These are phyloP conservation scores for Strobilomyces echinocephalus DNA, from an alignment of 768 basidiomycete genomes.

Conservation along the genomic window DNA sequence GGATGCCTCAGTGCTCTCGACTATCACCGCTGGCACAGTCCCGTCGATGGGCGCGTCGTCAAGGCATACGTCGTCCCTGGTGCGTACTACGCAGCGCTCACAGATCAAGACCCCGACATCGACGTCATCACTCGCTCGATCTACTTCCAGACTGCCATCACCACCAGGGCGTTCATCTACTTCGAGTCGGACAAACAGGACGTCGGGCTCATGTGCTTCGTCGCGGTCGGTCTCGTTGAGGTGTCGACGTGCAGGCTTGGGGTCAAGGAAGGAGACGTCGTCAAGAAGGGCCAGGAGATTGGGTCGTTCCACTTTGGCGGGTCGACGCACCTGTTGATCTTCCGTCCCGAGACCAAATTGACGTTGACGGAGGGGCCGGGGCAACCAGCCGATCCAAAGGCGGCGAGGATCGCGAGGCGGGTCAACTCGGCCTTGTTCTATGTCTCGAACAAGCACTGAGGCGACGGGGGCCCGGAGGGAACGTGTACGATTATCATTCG, in stretches of 20 bases:
- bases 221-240: constrained; percentile 59
- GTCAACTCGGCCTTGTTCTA: neutral
- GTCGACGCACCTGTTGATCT: constrained; percentile 46
- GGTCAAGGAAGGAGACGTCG: constrained; percentile 40
- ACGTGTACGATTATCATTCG: no score
- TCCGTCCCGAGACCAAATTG: constrained; percentile 32
- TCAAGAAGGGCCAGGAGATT: constrained; percentile 53
- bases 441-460: neutral
- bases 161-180: constrained; percentile 50
- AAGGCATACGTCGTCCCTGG: constrained; percentile 43
- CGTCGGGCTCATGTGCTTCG: constrained; percentile 56
- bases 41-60: constrained; percentile 43
- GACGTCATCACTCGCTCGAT: constrained; percentile 8
- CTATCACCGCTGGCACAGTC: constrained; percentile 64
- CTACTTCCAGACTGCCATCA: neutral
- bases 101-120: constrained; percentile 25
- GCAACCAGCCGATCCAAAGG: neutral
- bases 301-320: constrained; percentile 67
- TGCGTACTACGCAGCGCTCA: constrained; percentile 43
- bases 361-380: constrained; percentile 3
- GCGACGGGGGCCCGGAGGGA: no score
- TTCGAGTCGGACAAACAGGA: constrained; percentile 50
- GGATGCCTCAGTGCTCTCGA: constrained; percentile 50
- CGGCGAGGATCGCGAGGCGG: neutral
- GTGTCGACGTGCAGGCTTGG: constrained; percentile 55